phyloP scores from a whole-genome alignment of 805 yeast genomes.

The Lachancea waltii region DNA sequence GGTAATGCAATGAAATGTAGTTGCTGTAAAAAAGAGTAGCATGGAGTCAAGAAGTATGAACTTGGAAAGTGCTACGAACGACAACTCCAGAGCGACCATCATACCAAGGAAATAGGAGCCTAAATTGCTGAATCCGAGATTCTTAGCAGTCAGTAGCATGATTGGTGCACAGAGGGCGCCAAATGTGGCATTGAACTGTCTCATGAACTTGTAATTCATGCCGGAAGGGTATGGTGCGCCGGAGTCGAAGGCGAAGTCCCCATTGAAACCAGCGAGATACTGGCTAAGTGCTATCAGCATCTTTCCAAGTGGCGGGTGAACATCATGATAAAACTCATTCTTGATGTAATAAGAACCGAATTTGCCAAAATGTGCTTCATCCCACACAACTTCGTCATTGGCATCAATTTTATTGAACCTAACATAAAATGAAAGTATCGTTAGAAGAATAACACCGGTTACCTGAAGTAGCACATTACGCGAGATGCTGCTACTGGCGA shows the following conservation, averaged over 20 bases:
- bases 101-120: slow-evolving; percentile 74
- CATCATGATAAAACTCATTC: slow-evolving; percentile 91
- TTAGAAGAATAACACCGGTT: slow-evolving; percentile 40
- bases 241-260: slow-evolving; percentile 83
- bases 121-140: slow-evolving; percentile 62
- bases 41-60: slow-evolving; percentile 89
- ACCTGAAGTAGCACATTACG: background rate
- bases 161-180: slow-evolving; percentile 81
- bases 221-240: slow-evolving; percentile 71
- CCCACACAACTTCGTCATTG: slow-evolving; percentile 85
- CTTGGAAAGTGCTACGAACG: slow-evolving; percentile 79
- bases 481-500: background rate
- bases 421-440: slow-evolving; percentile 60
- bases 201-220: slow-evolving; percentile 77
- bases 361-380: slow-evolving; percentile 96
- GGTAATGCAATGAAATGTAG: slow-evolving; percentile 69
- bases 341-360: slow-evolving; percentile 87
- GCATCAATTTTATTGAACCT: slow-evolving; percentile 71
- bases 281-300: slow-evolving; percentile 87
- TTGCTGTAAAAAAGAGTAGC: slow-evolving; percentile 78
- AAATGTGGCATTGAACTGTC: slow-evolving; percentile 79
- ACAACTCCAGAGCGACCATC: slow-evolving; percentile 75
- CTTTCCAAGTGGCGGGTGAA: slow-evolving; percentile 96
- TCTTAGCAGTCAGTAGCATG: slow-evolving; percentile 75
- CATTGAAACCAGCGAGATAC: slow-evolving; percentile 78